Evolutionary conservation across 352 stramenopile genomes (phyloP), one percentile per base, ranked within the genome.

Genomic region (Phytophthora boehmeriae): DNA sequence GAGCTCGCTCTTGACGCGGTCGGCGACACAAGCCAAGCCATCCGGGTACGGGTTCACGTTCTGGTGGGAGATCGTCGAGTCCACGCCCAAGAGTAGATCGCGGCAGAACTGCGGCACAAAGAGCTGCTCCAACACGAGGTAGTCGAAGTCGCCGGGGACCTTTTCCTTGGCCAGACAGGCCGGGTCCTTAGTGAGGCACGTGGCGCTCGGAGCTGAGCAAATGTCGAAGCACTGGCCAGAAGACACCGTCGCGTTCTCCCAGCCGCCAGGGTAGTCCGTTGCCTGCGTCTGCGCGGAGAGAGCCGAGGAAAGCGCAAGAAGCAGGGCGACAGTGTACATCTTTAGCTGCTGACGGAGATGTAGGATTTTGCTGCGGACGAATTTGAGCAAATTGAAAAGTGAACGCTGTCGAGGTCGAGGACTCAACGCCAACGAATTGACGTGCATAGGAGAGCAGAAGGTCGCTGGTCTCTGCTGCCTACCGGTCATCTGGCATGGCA

Each of bases 51-150:
- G 57, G 50, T 80, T 67, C n/a, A 93, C 80, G 58, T 90, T 90
- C 69, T 88, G 82, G 67, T 93, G 84, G 54, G 82, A 89, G 69
- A 92, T 80, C 36, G 83, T 93, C 59, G 73, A 83, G 66, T 93
- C 83, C 16, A 87, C 70, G 27, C 83, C 83, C 1, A 76, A 56
- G 20, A 88, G 65, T 34, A 89, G 59, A 54, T 89, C 80, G 34
- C 80, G 80, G 68, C 80, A 89, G 59, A 78, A 89, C 73, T 89
- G 77, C 63, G 80, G 80, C 41, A 82, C 72, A 55, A 80, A 89
- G 63, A 89, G 61, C 58, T 89, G 77, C 71, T 89, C 80, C n/a
- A 89, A 63, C 45, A 89, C 44, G 42, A 89, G 59, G 64, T 83
- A 89, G 73, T 87, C 80, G 23, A 76, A 89, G 69, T 87, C 76